Evolutionary conservation across 495 filamentous ascomycete genomes (phyloP), one percentile per base, ranked within the genome.

Genomic region (Ramalina intermedia): DNA sequence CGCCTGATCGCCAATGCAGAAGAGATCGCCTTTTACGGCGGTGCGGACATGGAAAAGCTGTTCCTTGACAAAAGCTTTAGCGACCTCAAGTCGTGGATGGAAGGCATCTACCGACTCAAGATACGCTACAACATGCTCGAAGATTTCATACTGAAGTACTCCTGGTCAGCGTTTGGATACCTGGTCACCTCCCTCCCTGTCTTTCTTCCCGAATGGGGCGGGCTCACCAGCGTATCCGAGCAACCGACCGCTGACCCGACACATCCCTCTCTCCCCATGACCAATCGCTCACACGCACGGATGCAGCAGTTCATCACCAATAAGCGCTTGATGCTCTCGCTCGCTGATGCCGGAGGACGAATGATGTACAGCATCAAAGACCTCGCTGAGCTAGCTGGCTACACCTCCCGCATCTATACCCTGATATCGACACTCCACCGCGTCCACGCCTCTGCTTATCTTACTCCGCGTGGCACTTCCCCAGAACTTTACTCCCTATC

Each of bases 291-390:
- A 61, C 76, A 81, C 33, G 74, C 76, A 49, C 84, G 93, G 27
- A 96, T 96, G 90, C 88, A 90, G 68, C 82, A 90, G n/a, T 99
- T 99, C 65, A 94, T 99, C 66, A 96, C 91, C 14, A 99, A 99
- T 65, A 96, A 96, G 64, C 83, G 93, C 2, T 76, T 99, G 47
- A 96, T 99, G 93, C 76, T 99, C 24, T 96, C 91, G 17, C 75
- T 96, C 14, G 93, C 93, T 4, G 93, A 99, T 63, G 93, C 93
- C 8, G 93, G 93, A 47, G 88, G 89, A 18, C 75, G 93, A 35
- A 91, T 99, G 82, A 99, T 99, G 93, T 96, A 96, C 68, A 87
- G 82, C 54, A 89, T 99, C 68, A 99, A 99, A 68, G 93, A 76
- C 46, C 72, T 98, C 56, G 94, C 90, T 44, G 91, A 98, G 60